Base-by-base conservation (phyloP, 768 basidiomycete species). In the Phylloporus arenicola region DNA sequence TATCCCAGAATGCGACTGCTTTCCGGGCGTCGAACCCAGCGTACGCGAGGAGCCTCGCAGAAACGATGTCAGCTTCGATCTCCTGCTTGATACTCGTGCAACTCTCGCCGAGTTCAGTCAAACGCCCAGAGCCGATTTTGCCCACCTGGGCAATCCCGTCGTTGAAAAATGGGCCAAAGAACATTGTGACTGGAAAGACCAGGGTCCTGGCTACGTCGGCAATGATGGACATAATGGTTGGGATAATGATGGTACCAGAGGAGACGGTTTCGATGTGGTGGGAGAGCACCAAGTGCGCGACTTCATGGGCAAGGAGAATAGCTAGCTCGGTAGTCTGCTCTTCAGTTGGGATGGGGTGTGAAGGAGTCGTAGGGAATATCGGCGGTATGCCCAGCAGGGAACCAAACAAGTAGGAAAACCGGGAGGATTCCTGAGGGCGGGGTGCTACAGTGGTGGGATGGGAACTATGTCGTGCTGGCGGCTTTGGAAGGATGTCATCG, bases 221-320 rank as follows among this genome's bases (percentile, higher is more conserved):
- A 13, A 80, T 56, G 55, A 97, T 83, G 1, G 88, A 88, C 39
- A 91, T 68, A 13, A 88, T 72, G 25, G 84, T 86, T 0, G 93
- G 93, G 34, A 92, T 75, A 40, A 95, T 79, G 56, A 97, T 82
- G 5, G 85, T 85, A 19, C 79, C 80, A 13, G 87, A 88, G 1
- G 91, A 92, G n/a, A 96, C 70, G 3, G 91, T 87, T 69, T 96
- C 92, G 37, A 96, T 74, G 66, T 96, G 93, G 64, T 96, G 93
- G 1, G 88, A 85, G 2, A 96, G 76, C 35, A 97, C 70, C 24
- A 99, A 75, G 72, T 99, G 96, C 0, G 93, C 80, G 48, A 98
- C 79, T 66, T 99, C 96, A 64, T 99, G 96, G 1, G 93, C 84
- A 4, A 99, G 78, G 1, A 99, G 79, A 49, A 91, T 84, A 1